Percentiles rank a stretch among this genome's conserved stretches.
These are phyloP conservation scores for Corchorus capsularis DNA, from an alignment of 345 rosid genomes.

Conservation along the genomic window DNA sequence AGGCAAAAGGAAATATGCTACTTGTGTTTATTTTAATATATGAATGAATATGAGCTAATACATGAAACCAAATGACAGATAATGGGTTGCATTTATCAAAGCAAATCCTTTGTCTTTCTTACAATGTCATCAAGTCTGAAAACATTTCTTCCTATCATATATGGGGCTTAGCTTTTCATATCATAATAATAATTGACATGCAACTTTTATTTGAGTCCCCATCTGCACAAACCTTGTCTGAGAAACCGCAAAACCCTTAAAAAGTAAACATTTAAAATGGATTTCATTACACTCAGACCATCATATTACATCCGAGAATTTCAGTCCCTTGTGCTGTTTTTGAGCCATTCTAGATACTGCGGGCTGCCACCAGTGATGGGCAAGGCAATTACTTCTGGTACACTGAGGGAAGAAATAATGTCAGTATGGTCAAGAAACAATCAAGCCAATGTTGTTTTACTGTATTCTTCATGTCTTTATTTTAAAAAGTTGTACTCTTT, in stretches of 20 bases:
- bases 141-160: not conserved
- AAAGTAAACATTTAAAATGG: not conserved
- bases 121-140: not conserved
- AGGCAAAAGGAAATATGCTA: too few species aligned
- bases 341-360: constrained; percentile 82
- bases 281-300: not conserved
- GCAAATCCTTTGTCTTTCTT: not conserved
- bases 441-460: not conserved
- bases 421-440: not conserved
- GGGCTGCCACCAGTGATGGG: constrained; percentile 81
- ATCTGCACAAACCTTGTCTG: not conserved
- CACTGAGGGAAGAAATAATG: constrained; percentile 54
- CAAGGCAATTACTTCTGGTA: constrained; percentile 89
- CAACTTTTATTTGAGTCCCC: constrained; percentile 7
- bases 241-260: not conserved
- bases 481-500: not conserved
- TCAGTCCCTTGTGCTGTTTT: constrained; percentile 81
- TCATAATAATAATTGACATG: constrained; percentile 6
- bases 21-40: too few species aligned
- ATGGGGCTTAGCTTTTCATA: not conserved
- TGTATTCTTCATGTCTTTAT: not conserved
- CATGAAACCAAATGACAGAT: too few species aligned
- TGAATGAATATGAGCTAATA: too few species aligned
- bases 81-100: not conserved
- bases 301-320: constrained; percentile 12